Conservation (phyloP, 2,329 filamentous ascomycete species). For the Neurospora crassa region DNA sequence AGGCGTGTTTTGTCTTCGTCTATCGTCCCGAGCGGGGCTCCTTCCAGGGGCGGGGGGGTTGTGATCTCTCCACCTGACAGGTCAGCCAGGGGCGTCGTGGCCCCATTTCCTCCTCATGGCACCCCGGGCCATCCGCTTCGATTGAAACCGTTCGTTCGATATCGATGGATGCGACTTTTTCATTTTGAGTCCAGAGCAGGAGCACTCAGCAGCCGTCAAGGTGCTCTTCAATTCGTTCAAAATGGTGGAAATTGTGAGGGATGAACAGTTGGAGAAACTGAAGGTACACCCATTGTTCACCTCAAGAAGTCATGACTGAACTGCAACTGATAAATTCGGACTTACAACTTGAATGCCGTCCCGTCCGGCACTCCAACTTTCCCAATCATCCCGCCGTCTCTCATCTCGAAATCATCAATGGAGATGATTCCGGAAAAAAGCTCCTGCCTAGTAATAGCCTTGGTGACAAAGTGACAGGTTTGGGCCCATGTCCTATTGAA, state of each 20-base stretch:
- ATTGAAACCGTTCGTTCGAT: neutral
- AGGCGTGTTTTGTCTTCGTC: neutral
- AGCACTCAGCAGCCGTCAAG: neutral
- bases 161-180: neutral
- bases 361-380: neutral
- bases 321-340: neutral
- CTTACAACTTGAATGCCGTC: neutral
- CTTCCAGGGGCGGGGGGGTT: neutral
- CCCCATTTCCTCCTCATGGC: neutral
- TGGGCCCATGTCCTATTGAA: neutral
- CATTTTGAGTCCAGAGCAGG: neutral
- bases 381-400: neutral
- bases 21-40: neutral
- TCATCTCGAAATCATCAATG: neutral
- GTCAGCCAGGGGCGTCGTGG: neutral
- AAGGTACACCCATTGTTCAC: neutral
- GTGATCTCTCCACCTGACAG: neutral
- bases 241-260: neutral
- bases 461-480: neutral
- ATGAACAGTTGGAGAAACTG: constrained; percentile 1
- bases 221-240: neutral
- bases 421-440: neutral
- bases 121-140: neutral
- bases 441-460: neutral
- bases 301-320: neutral